A percentile compares a stretch with the other conserved stretches of the same genome.
phyloP scores from a whole-genome alignment of 805 yeast species.

The Candida chilensis region DNA sequence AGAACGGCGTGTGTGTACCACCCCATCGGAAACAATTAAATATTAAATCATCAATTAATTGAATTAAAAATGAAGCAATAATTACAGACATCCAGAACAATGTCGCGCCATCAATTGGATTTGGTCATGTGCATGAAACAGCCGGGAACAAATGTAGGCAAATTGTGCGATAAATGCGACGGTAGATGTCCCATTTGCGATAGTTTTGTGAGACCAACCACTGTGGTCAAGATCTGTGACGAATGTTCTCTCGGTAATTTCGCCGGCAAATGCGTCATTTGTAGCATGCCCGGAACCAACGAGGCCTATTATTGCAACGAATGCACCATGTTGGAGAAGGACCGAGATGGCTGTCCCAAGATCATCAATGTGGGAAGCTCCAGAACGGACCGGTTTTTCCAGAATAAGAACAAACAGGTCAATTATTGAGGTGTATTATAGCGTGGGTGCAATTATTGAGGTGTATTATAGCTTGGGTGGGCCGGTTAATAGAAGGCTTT shows the following conservation, averaged over 20 bases:
- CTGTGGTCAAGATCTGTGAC: conserved; percentile 66
- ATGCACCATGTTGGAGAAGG: conserved; percentile 71
- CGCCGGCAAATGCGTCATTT: conserved; percentile 64
- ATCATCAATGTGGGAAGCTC: conserved; percentile 76
- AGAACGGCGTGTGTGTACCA: no score
- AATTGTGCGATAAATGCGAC: conserved; percentile 77
- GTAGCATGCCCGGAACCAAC: conserved; percentile 55
- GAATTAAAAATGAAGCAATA: conserved; percentile 1
- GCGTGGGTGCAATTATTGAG: no score
- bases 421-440: no score
- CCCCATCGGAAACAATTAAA: conserved; percentile 3
- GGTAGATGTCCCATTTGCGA: conserved; percentile 91
- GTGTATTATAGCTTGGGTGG: no score
- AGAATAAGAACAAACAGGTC: conserved; percentile 35
- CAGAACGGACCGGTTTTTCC: conserved; percentile 56
- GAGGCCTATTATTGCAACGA: conserved; percentile 82
- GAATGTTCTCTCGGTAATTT: conserved; percentile 73
- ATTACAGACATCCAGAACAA: conserved; percentile 11
- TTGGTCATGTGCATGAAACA: conserved; percentile 76
- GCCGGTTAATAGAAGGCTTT: no score
- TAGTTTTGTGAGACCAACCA: conserved; percentile 66
- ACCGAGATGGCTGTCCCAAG: conserved; percentile 89
- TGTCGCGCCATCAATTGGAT: conserved; percentile 90
- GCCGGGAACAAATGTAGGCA: conserved; percentile 68
- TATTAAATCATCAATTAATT: conserved; percentile 2